A percentile compares a stretch with the other conserved stretches of the same genome.
phyloP scores from a whole-genome alignment of 2,329 filamentous ascomycete species.

The Ophiosphaerella narmari region DNA sequence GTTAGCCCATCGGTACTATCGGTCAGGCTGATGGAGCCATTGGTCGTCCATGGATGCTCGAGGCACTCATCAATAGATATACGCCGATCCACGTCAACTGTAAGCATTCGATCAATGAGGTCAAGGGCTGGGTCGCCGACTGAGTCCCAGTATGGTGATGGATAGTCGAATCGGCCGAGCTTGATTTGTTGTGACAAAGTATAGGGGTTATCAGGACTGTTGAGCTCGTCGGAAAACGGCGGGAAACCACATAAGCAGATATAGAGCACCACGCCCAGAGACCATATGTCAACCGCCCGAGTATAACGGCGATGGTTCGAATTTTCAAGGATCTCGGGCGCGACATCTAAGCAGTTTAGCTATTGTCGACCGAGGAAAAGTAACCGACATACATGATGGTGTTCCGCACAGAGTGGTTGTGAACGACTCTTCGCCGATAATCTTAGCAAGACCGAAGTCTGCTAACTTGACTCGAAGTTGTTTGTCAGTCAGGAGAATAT shows the following conservation, averaged over 20 bases:
- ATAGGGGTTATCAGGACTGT: slow-evolving; percentile 79
- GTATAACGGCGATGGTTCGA: slow-evolving; percentile 85
- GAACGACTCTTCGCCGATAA: slow-evolving; percentile 97
- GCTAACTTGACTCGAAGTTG: slow-evolving; percentile 87
- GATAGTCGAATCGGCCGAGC: slow-evolving; percentile 87
- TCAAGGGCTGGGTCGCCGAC: slow-evolving; percentile 87
- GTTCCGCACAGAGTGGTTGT: slow-evolving; percentile 95
- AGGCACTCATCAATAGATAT: slow-evolving; percentile 91
- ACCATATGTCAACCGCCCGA: slow-evolving; percentile 95
- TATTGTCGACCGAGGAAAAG: neutral
- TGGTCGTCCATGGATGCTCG: slow-evolving; percentile 85
- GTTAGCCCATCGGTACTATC: slow-evolving; percentile 94
- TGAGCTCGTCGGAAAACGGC: slow-evolving; percentile 94
- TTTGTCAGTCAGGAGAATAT: slow-evolving; percentile 87
- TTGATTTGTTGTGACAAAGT: slow-evolving; percentile 88
- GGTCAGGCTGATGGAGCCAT: slow-evolving; percentile 59
- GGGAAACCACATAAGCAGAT: slow-evolving; percentile 97
- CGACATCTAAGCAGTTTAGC: slow-evolving; percentile 66
- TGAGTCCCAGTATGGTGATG: slow-evolving; percentile 92
- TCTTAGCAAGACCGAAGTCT: slow-evolving; percentile 96
- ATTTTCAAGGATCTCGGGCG: slow-evolving; percentile 90
- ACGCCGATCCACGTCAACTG: slow-evolving; percentile 80
- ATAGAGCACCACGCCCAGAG: slow-evolving; percentile 94
- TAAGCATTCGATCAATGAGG: slow-evolving; percentile 92
- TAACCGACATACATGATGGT: slow-evolving; percentile 69